These are phyloP conservation scores for Microbotryum intermedium DNA, from an alignment of 1,284 basidiomycete species.

Conservation along the genomic window DNA sequence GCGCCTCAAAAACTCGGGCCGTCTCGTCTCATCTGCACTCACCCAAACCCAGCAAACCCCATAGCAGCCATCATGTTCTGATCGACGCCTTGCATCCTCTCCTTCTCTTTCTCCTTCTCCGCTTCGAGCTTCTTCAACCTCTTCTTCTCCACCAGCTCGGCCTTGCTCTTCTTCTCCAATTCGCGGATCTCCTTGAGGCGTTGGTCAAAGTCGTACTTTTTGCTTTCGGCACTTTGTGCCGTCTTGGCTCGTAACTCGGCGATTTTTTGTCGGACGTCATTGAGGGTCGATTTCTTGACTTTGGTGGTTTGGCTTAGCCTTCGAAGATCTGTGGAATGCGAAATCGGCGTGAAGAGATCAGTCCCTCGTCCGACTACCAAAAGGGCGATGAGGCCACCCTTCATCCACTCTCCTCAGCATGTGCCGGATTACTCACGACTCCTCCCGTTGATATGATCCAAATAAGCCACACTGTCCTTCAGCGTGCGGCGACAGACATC, in stretches of 20 bases:
- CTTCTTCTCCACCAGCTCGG: constrained; percentile 60
- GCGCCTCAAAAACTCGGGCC: neutral
- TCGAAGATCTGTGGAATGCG: constrained; percentile 59
- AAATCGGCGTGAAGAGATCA: neutral
- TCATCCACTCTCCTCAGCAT: neutral
- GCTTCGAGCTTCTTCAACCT: constrained; percentile 64
- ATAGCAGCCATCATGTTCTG: constrained; percentile 70
- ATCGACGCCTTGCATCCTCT: constrained; percentile 30
- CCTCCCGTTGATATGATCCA: constrained; percentile 93
- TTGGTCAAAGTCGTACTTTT: constrained; percentile 85
- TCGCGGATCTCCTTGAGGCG: constrained; percentile 74
- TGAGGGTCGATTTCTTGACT: constrained; percentile 77
- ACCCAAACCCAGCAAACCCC: constrained; percentile 93
- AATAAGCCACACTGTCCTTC: constrained; percentile 84
- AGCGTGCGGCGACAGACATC: constrained; percentile 81
- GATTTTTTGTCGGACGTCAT: constrained; percentile 84
- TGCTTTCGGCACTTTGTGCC: constrained; percentile 64
- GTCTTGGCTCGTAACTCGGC: constrained; percentile 77
- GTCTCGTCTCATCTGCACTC: constrained; percentile 34
- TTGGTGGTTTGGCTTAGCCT: constrained; percentile 89
- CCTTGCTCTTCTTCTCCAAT: constrained; percentile 51
- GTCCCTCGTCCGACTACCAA: neutral
- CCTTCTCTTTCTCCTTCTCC: constrained; percentile 50
- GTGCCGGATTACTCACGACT: constrained; percentile 56
- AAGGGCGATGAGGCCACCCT: neutral